Evolutionary conservation across 2,329 filamentous ascomycete species (phyloP).

Genomic region (Rachicladosporium sp.): DNA sequence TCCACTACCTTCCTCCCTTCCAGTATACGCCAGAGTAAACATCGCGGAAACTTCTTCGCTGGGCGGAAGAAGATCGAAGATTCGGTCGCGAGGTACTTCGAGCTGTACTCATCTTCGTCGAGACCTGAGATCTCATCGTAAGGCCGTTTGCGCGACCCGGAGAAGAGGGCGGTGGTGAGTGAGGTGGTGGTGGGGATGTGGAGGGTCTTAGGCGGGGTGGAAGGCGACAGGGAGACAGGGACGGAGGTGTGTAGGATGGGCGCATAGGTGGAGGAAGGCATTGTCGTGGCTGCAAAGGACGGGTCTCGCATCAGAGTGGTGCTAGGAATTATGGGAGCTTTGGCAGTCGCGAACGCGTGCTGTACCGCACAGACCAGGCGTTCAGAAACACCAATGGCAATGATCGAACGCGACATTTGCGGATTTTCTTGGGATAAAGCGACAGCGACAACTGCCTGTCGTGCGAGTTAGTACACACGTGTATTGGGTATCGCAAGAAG

Average conservation of each 20-base stretch:
- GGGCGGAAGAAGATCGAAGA: conserved; percentile 77
- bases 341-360: too few relatives aligned
- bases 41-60: conserved; percentile 63
- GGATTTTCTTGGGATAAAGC: too few relatives aligned
- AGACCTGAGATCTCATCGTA: conserved; percentile 33
- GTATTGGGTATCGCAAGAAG: too few relatives aligned
- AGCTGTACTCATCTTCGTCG: conserved; percentile 62
- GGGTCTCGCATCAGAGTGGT: too few relatives aligned
- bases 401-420: too few relatives aligned
- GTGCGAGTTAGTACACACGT: too few relatives aligned
- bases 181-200: conserved; percentile 50
- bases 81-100: conserved; percentile 60
- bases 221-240: neutral
- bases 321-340: too few relatives aligned
- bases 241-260: conserved; percentile 12
- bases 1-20: conserved; percentile 71
- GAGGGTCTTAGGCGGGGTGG: conserved; percentile 43
- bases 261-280: conserved; percentile 6
- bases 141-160: conserved; percentile 20
- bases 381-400: too few relatives aligned
- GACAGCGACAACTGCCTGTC: too few relatives aligned
- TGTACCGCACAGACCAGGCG: too few relatives aligned
- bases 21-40: conserved; percentile 82
- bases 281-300: too few relatives aligned
- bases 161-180: conserved; percentile 39